These are phyloP conservation scores for Trametes polyzona DNA, from an alignment of 1,284 basidiomycete genomes.

Conservation along the genomic window DNA sequence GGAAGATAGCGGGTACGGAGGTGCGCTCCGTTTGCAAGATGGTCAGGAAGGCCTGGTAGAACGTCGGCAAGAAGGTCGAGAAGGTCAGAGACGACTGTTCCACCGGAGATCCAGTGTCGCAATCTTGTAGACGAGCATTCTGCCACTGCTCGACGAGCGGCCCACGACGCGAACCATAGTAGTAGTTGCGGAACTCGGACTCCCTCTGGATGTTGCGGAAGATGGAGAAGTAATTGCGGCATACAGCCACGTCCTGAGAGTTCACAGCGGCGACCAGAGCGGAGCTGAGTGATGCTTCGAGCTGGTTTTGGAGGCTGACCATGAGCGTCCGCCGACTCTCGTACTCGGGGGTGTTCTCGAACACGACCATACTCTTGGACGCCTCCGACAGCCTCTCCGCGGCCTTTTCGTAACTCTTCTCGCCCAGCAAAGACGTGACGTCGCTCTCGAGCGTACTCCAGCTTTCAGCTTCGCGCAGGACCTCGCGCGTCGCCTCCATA, in stretches of 20 bases:
- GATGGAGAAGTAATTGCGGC: conserved; percentile 81
- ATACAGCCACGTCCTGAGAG: conserved; percentile 70
- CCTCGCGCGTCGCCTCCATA: conserved; percentile 86
- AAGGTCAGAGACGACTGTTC: conserved; percentile 45
- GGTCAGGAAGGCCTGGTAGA: conserved; percentile 70
- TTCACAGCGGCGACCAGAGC: conserved; percentile 85
- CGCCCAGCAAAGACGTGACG: conserved; percentile 80
- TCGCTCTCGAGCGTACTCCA: conserved; percentile 95
- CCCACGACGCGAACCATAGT: conserved; percentile 81
- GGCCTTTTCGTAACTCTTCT: conserved; percentile 81
- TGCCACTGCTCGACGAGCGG: conserved; percentile 74
- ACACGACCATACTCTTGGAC: conserved; percentile 84
- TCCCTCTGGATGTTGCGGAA: conserved; percentile 91
- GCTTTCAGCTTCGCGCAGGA: conserved; percentile 88
- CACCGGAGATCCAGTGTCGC: conserved; percentile 39
- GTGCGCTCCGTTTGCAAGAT: conserved; percentile 74
- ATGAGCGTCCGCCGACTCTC: conserved; percentile 83
- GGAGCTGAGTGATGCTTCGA: conserved; percentile 87
- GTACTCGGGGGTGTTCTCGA: conserved; percentile 88
- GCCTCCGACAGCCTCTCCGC: conserved; percentile 89
- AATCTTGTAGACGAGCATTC: conserved; percentile 54
- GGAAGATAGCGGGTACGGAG: conserved; percentile 82
- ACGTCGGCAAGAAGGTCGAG: conserved; percentile 70
- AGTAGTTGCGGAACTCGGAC: conserved; percentile 90
- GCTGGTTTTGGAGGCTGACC: conserved; percentile 90